Conservation (phyloP, 768 basidiomycete genomes). For the Russula sp. region DNA sequence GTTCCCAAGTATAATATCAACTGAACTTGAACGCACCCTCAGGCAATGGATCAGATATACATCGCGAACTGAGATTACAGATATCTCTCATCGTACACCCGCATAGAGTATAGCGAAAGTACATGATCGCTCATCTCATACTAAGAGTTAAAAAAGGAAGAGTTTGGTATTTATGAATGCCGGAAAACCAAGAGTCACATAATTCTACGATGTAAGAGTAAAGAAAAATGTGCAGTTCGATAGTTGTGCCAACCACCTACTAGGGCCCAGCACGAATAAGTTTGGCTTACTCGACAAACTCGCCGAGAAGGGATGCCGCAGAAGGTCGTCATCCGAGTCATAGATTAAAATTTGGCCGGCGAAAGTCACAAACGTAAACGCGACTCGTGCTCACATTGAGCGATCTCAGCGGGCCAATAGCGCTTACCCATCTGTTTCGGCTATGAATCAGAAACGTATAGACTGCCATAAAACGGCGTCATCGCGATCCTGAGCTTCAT, state of each 20-base stretch:
- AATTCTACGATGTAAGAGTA: background rate
- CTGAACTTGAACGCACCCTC: background rate
- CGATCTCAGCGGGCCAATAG: constrained; percentile 6
- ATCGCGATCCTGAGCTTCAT: constrained; percentile 19
- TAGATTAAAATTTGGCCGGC: background rate
- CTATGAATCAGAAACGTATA: constrained; percentile 21
- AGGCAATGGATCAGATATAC: background rate
- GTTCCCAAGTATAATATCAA: background rate
- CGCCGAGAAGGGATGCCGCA: background rate
- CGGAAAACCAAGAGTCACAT: background rate
- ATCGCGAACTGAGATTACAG: background rate
- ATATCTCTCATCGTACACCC: background rate
- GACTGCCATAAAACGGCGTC: constrained; percentile 6
- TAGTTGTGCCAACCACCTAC: background rate
- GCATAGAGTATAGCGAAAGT: background rate
- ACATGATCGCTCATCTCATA: background rate
- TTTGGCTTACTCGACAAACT: background rate
- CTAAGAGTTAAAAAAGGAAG: background rate
- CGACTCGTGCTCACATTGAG: background rate
- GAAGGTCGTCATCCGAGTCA: background rate
- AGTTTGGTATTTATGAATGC: background rate
- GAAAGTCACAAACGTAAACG: background rate
- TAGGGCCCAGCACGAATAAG: background rate
- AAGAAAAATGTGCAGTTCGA: background rate
- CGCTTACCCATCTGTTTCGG: constrained; percentile 22